Base-by-base conservation (phyloP, 805 yeast species). In the Candida ipomoeae region DNA sequence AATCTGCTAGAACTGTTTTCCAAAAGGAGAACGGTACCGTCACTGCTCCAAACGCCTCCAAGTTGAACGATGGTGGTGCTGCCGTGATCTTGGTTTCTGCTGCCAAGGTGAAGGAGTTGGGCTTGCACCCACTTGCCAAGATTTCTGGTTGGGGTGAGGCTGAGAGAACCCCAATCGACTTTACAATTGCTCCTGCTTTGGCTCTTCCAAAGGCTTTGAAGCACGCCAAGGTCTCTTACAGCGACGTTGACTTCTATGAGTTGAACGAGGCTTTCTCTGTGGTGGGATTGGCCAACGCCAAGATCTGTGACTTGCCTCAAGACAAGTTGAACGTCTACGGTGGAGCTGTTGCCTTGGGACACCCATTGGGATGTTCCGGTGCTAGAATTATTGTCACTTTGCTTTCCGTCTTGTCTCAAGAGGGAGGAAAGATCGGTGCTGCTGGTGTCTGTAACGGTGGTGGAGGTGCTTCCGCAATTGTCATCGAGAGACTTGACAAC, bases 381-480 rank as follows among this genome's bases (percentile, higher is more conserved):
- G 95, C 96, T 43, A 82, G 97, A 78, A 81, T 94, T 63, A 82
- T 94, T 51, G 91, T 89, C 58, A 94, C 99, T 29, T 79, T 94
- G 69, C 63, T 83, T 52, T 81, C 89, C 45, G 90, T 91, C 15
- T 81, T 94, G 65, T 58, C 71, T 36, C 97, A 92, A 75, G 98
- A 94, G 77, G 74, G 73, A 53, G 78, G 78, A 55, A 89, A 85
- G 74, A 70, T 84, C 60, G 99, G 99, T 69, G 89, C 83, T 59
- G 97, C 97, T 62, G 97, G 89, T 69, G 85, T 94, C 66, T 94
- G 99, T 80, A 94, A 94, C 71, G 99, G 99, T 77, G 99, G 99
- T 64, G 99, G 99, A 68, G 99, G 99, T 68, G 98, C 97, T 45
- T 86, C 96, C 50, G 85, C 98, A 23, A 77, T 94, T 62, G 89